These are phyloP conservation scores for Venturia carpophila DNA, from an alignment of 2,329 filamentous ascomycete genomes.

Conservation along the genomic window DNA sequence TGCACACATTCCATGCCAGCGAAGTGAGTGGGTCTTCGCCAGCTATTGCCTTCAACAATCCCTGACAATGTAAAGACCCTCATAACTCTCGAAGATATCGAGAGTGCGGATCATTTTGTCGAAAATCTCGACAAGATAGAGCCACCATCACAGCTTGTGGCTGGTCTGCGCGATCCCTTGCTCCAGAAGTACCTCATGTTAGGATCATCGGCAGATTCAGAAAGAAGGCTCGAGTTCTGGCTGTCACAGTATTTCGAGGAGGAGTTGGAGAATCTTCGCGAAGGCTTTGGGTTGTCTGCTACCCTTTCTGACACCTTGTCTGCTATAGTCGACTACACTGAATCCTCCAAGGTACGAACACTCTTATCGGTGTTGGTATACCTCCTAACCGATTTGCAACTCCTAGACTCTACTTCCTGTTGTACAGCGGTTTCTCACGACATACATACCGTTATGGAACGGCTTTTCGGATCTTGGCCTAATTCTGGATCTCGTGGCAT, in stretches of 20 bases:
- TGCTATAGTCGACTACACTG: constrained; percentile 29
- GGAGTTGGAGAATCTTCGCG: constrained; percentile 25
- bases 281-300: constrained; percentile 21
- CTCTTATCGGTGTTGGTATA: background rate
- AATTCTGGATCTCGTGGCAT: constrained; percentile 52
- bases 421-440: constrained; percentile 28
- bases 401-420: constrained; percentile 28
- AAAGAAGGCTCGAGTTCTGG: constrained; percentile 32
- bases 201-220: constrained; percentile 26
- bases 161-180: constrained; percentile 65
- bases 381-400: constrained; percentile 19
- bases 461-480: constrained; percentile 27
- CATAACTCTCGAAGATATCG: constrained; percentile 64
- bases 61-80: constrained; percentile 25
- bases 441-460: constrained; percentile 33
- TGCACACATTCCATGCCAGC: constrained; percentile 66
- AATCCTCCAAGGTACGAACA: constrained; percentile 29
- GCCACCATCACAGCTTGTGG: constrained; percentile 72
- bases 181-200: constrained; percentile 67
- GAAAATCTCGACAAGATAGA: constrained; percentile 69
- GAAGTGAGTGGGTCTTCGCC: constrained; percentile 38
- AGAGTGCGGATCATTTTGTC: constrained; percentile 61
- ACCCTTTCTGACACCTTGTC: constrained; percentile 29
- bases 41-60: background rate
- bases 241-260: constrained; percentile 32